phyloP scores from a whole-genome alignment of 176 grass and related monocot genomes.

The Hsuehochloa calcarea region DNA sequence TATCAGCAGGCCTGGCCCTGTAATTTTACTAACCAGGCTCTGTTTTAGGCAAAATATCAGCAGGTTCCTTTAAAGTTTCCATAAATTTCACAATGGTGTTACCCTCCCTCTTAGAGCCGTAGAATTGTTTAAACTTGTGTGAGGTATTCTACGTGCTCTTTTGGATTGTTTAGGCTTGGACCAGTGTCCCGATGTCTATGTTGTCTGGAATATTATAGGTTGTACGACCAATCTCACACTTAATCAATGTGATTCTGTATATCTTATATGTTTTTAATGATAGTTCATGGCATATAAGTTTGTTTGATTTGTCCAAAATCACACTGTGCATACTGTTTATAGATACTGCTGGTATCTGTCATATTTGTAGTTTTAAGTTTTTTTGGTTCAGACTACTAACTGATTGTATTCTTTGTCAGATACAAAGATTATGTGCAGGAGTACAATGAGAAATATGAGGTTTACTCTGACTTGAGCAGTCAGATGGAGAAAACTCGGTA shows the following conservation, averaged over 20 bases:
- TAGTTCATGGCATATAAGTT: background rate
- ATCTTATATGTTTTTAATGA: background rate
- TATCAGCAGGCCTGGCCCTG: background rate
- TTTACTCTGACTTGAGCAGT: conserved; percentile 68
- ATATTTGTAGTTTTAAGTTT: background rate
- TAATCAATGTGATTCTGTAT: background rate
- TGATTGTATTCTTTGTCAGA: conserved; percentile 56
- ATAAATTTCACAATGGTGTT: background rate
- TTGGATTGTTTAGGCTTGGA: background rate
- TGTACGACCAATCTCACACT: background rate
- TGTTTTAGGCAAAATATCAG: background rate
- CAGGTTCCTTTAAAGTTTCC: background rate
- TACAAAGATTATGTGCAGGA: conserved; percentile 84
- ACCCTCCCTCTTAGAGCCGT: background rate
- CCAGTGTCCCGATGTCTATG: background rate
- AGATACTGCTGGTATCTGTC: background rate
- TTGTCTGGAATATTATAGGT: background rate
- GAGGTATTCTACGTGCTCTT: background rate
- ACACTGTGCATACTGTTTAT: background rate
- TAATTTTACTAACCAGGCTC: background rate
- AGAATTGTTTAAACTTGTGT: background rate
- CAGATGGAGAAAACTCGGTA: conserved; percentile 83
- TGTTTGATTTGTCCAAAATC: conserved; percentile 8
- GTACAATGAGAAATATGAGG: conserved; percentile 76
- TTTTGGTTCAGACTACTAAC: background rate